A percentile compares a stretch with the other conserved stretches of the same genome.
These are phyloP conservation scores for Colletotrichum godetiae DNA, from an alignment of 2,329 filamentous ascomycete species.

Conservation along the genomic window DNA sequence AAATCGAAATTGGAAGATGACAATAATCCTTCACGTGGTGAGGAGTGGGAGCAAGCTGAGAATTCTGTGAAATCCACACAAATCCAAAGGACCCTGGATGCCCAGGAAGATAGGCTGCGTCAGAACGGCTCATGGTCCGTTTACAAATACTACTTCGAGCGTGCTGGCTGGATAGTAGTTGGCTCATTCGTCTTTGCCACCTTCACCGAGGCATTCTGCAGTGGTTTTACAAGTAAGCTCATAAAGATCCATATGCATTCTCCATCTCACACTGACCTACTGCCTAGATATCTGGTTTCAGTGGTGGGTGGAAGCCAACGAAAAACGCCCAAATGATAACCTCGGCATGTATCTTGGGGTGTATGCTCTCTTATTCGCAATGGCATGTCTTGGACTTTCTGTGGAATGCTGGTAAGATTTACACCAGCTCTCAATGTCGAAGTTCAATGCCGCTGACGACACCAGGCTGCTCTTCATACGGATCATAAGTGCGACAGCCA, in stretches of 20 bases:
- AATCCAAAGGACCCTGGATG: not conserved
- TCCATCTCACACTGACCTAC: not conserved
- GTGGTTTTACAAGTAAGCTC: not conserved
- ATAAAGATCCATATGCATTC: no score
- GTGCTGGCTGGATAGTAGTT: not conserved
- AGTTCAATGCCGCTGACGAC: not conserved
- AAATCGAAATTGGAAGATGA: not conserved
- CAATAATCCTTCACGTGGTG: not conserved
- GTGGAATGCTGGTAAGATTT: slow-evolving; percentile 9
- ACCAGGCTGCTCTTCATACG: slow-evolving; percentile 12
- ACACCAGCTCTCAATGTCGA: no score
- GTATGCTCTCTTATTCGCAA: not conserved
- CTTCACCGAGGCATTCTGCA: not conserved
- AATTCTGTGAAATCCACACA: not conserved
- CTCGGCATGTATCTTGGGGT: slow-evolving; percentile 19
- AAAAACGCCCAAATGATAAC: not conserved
- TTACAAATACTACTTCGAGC: slow-evolving; percentile 19
- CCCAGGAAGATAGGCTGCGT: not conserved
- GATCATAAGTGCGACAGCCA: slow-evolving; percentile 10
- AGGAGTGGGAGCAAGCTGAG: not conserved
- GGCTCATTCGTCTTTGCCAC: not conserved
- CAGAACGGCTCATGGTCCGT: slow-evolving; percentile 9
- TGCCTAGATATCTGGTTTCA: slow-evolving; percentile 10
- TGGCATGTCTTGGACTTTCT: not conserved
- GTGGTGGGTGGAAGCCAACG: slow-evolving; percentile 26